These are phyloP conservation scores for Irpex sp. DNA, from an alignment of 1,284 basidiomycete genomes.

Conservation along the genomic window DNA sequence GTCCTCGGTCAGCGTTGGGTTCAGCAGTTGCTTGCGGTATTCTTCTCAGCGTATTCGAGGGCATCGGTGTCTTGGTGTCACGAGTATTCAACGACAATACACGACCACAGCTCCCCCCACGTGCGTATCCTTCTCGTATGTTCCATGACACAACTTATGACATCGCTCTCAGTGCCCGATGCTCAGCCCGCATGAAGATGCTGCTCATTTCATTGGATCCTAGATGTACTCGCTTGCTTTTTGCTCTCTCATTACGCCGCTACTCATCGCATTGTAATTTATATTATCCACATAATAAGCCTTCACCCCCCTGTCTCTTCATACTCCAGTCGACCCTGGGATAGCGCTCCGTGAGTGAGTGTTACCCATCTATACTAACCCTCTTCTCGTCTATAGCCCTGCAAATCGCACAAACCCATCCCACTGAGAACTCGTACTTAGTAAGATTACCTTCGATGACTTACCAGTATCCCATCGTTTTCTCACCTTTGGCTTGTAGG, in stretches of 20 bases:
- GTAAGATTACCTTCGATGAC: too few relatives aligned
- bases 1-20: conserved; percentile 86
- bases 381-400: neutral
- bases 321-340: neutral
- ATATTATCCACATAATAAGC: neutral
- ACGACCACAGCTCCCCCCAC: conserved; percentile 62
- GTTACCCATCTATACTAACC: neutral
- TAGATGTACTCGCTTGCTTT: conserved; percentile 25
- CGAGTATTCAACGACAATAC: conserved; percentile 83
- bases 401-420: neutral
- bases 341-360: neutral
- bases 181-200: conserved; percentile 21
- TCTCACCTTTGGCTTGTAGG: too few relatives aligned
- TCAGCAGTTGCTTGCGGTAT: conserved; percentile 96
- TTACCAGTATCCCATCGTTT: too few relatives aligned
- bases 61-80: conserved; percentile 86
- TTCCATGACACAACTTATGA: neutral
- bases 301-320: neutral
- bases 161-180: conserved; percentile 29
- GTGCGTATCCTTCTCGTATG: conserved; percentile 25
- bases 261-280: conserved; percentile 12
- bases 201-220: conserved; percentile 14
- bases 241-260: conserved; percentile 16
- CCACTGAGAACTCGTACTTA: neutral
- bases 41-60: conserved; percentile 93